Conservation (phyloP, 2,329 filamentous ascomycete genomes). For the Incumbomyces lentus region DNA sequence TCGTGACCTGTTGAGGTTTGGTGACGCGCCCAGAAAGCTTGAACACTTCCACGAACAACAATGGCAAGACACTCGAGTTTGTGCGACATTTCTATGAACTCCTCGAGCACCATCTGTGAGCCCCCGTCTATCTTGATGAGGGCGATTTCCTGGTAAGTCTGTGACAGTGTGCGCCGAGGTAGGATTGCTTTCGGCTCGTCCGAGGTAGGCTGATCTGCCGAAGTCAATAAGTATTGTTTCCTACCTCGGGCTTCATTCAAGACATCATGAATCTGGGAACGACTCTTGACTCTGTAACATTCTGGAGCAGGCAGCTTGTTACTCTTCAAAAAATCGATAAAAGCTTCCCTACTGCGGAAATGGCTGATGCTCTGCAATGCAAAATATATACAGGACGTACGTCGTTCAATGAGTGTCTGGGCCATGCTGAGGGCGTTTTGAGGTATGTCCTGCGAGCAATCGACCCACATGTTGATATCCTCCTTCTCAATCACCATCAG, state of each 20-base stretch:
- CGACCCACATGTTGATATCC: slow-evolving; percentile 60
- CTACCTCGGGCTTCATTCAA: slow-evolving; percentile 34
- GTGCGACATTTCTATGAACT: slow-evolving; percentile 54
- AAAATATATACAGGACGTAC: slow-evolving; percentile 44
- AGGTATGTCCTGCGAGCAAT: slow-evolving; percentile 55
- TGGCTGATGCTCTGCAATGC: slow-evolving; percentile 7
- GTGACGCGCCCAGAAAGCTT: slow-evolving; percentile 56
- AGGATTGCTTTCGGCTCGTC: slow-evolving; percentile 48
- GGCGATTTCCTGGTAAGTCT: slow-evolving; percentile 47
- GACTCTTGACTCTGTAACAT: slow-evolving; percentile 44
- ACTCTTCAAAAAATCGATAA: slow-evolving; percentile 9
- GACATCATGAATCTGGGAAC: slow-evolving; percentile 44
- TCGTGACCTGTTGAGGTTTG: slow-evolving; percentile 54
- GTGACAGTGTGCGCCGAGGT: slow-evolving; percentile 43
- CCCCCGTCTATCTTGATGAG: slow-evolving; percentile 44
- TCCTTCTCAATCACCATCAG: slow-evolving; percentile 51
- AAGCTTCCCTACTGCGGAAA: slow-evolving; percentile 6
- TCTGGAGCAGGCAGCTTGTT: slow-evolving; percentile 36
- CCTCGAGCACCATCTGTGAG: slow-evolving; percentile 56
- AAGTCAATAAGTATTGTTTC: slow-evolving; percentile 54
- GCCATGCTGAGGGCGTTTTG: slow-evolving; percentile 56
- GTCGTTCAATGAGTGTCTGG: slow-evolving; percentile 49
- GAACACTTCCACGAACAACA: slow-evolving; percentile 52
- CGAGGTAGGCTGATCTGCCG: slow-evolving; percentile 49
- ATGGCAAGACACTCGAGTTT: slow-evolving; percentile 60